These are phyloP conservation scores for Phycomyces blakesleeanus DNA, from an alignment of 192 early-diverging fungal genomes.

Conservation along the genomic window DNA sequence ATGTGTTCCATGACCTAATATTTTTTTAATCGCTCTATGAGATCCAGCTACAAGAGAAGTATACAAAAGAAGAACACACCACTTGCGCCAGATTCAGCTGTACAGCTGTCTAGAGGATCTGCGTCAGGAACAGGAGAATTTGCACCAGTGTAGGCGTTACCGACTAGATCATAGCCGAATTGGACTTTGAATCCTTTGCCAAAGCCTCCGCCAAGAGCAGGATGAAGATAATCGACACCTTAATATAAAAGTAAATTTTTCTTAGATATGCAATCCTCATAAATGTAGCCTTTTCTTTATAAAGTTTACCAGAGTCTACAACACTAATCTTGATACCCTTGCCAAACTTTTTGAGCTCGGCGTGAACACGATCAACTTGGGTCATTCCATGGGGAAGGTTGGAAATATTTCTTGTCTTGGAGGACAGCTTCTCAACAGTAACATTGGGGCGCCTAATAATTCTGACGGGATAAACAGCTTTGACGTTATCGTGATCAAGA, in stretches of 20 bases:
- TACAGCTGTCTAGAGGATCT: constrained; percentile 40
- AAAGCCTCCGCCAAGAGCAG: constrained; percentile 65
- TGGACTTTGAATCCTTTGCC: constrained; percentile 52
- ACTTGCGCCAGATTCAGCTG: constrained; percentile 9
- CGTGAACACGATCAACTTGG: constrained; percentile 50
- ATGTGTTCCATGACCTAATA: constrained; percentile 61
- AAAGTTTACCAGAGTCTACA: constrained; percentile 54
- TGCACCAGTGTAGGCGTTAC: constrained; percentile 8
- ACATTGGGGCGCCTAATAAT: constrained; percentile 14
- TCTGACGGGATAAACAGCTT: constrained; percentile 22
- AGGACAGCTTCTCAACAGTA: background rate
- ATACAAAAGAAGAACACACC: constrained; percentile 4
- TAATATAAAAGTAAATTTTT: background rate
- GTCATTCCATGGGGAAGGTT: constrained; percentile 46
- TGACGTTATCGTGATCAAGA: constrained; percentile 9
- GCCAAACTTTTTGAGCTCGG: constrained; percentile 51
- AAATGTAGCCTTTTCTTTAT: background rate
- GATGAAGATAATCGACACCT: constrained; percentile 59
- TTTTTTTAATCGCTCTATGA: constrained; percentile 45
- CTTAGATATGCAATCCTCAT: too few relatives aligned
- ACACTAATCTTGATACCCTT: constrained; percentile 65
- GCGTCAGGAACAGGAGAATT: constrained; percentile 8
- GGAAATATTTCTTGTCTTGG: background rate
- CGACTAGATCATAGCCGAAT: constrained; percentile 42
- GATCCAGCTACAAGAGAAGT: background rate